Conservation (phyloP, 345 rosid species). For the Pugionium cornutum region DNA sequence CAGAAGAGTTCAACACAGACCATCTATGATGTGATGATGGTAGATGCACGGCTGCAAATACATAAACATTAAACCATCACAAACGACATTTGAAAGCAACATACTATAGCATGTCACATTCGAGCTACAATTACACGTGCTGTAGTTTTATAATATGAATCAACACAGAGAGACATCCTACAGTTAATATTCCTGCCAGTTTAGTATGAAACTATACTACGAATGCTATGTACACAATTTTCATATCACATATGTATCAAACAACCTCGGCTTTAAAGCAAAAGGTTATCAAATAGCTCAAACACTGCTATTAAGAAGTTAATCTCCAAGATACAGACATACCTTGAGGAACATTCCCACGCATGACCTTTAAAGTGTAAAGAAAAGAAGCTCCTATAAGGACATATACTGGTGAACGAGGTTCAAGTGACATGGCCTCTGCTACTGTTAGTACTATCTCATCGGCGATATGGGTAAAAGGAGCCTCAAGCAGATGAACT, state of each 20-base stretch:
- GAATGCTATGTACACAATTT: constrained; percentile 6
- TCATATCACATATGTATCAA: background rate
- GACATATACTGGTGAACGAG: constrained; percentile 84
- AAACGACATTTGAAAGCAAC: constrained; percentile 20
- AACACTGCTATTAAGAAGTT: constrained; percentile 4
- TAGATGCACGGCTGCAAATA: constrained; percentile 66
- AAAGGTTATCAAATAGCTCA: background rate
- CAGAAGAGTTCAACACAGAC: constrained; percentile 68
- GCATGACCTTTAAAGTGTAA: constrained; percentile 74
- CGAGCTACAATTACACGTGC: background rate
- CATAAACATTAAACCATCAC: constrained; percentile 36
- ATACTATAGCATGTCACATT: constrained; percentile 11
- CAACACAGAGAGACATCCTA: constrained; percentile 8
- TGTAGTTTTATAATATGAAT: background rate
- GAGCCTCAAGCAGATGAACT: constrained; percentile 77
- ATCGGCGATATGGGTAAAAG: constrained; percentile 60
- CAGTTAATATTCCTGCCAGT: background rate
- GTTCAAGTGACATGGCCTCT: constrained; percentile 94
- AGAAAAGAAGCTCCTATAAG: constrained; percentile 76
- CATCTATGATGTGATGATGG: constrained; percentile 82
- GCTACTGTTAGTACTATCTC: constrained; percentile 82
- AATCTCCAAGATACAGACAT: constrained; percentile 21
- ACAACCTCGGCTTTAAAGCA: too few relatives aligned
- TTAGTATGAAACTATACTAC: too few relatives aligned
- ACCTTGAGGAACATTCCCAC: constrained; percentile 85